A percentile compares a stretch with the other conserved stretches of the same genome.
Conservation (phyloP, 352 stramenopile species). For the Pythium aristosporum region DNA sequence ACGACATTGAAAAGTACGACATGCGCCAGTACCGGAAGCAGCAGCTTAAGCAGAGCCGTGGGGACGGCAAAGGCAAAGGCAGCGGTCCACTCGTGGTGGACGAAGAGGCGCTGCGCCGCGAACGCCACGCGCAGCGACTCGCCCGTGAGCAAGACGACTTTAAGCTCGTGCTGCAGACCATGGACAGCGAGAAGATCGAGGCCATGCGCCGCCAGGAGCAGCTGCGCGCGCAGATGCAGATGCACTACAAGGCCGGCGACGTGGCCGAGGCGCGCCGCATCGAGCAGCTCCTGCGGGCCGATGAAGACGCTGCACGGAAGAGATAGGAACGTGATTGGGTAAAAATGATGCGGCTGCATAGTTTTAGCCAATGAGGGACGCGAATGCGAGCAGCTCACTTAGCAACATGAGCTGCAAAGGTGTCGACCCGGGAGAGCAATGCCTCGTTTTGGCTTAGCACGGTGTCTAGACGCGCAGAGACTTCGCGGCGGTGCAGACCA, state of each 20-base stretch:
- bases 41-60: slow-evolving; percentile 39
- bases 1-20: slow-evolving; percentile 98
- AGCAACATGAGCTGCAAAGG: too few relatives aligned
- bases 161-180: slow-evolving; percentile 70
- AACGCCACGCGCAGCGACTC: slow-evolving; percentile 50
- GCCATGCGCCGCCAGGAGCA: slow-evolving; percentile 85
- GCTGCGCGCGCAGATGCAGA: slow-evolving; percentile 85
- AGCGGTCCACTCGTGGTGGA: slow-evolving; percentile 34
- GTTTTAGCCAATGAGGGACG: slow-evolving; percentile 1
- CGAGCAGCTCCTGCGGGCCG: slow-evolving; percentile 58
- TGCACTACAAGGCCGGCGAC: slow-evolving; percentile 90
- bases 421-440: too few relatives aligned
- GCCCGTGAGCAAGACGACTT: slow-evolving; percentile 77
- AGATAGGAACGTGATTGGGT: slow-evolving; percentile 4
- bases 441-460: not conserved
- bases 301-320: slow-evolving; percentile 18
- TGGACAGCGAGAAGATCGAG: slow-evolving; percentile 86
- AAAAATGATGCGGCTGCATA: not conserved
- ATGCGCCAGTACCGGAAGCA: slow-evolving; percentile 91
- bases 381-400: not conserved
- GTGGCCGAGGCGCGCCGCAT: slow-evolving; percentile 80
- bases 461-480: too few relatives aligned
- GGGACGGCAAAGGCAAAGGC: not conserved
- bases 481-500: too few relatives aligned
- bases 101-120: slow-evolving; percentile 62